Evolutionary conservation across 23 red algal species (phyloP), one percentile per base, ranked within the genome.

Genomic region (Gracilaria domingensis): DNA sequence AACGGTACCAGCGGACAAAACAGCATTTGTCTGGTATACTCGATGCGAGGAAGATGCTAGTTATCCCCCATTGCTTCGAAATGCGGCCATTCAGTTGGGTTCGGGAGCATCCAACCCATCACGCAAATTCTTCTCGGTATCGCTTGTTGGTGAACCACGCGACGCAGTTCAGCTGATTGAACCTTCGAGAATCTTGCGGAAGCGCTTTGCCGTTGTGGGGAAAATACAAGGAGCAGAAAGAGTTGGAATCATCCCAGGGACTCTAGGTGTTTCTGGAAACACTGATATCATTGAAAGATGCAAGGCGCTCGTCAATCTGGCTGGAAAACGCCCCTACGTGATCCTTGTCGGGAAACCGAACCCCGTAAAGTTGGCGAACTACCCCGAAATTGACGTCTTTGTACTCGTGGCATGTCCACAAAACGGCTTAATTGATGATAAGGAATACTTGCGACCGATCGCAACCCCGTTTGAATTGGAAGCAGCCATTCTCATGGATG

Each of bases 361-460:
- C 20, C 79, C 87, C 7, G 73, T 66, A 1, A 98, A 98, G 73
- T 79, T 98, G 21, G 87, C 88, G 1, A 98, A 98, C 49, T 98
- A 93, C 82, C 74, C 93, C 1, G 96, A 98, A 64, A 95, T 98
- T 25, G 96, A 98, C 49, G 93, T 76, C 28, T 98, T 98, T 71
- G 83, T 98, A 24, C 59, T 98, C 33, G 84, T 98, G 44, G 80
- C 89, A 0, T 94, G 91, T 87, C 86, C 92, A 11, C 82, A 93
- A 81, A 88, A 83, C 47, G 83, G 76, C 17, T 30, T 94, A 48
- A 35, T 96, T 20, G 66, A 88, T 30, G 39, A 55, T 11, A 69
- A 87, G 61, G 93, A 80, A 48, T 95, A 93, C 50, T 79, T 90
- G 50, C 88, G 75, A 71, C 93, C 96, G 0, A 75, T 98, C 7